Conservation (phyloP, 2,329 filamentous ascomycete species). For the Lojkania enalia region DNA sequence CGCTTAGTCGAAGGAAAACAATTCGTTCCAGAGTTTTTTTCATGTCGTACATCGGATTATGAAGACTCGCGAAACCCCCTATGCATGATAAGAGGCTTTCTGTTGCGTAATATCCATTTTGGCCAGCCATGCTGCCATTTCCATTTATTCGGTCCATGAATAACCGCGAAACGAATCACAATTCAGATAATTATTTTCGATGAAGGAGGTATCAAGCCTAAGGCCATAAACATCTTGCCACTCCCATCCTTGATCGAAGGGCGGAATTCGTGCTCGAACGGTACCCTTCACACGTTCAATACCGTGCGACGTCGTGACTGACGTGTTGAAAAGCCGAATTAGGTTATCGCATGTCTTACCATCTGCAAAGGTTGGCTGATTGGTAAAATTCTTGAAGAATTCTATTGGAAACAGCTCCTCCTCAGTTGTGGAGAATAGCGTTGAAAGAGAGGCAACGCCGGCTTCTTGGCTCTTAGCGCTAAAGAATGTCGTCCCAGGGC, state of each 20-base stretch:
- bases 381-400: constrained; percentile 57
- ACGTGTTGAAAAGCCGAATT: constrained; percentile 52
- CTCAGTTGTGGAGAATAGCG: constrained; percentile 15
- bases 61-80: too few relatives aligned
- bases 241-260: constrained; percentile 33
- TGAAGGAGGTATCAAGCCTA: constrained; percentile 44
- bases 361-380: constrained; percentile 56
- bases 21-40: too few relatives aligned
- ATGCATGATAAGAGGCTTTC: too few relatives aligned
- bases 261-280: constrained; percentile 32
- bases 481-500: constrained; percentile 28
- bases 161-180: constrained; percentile 40
- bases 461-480: constrained; percentile 18
- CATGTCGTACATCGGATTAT: too few relatives aligned
- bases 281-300: constrained; percentile 42
- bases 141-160: constrained; percentile 11
- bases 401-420: constrained; percentile 43
- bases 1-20: too few relatives aligned
- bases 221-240: constrained; percentile 41
- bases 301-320: constrained; percentile 40
- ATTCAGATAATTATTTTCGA: constrained; percentile 46
- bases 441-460: constrained; percentile 25
- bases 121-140: too few relatives aligned
- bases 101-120: too few relatives aligned
- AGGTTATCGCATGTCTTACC: constrained; percentile 50